Percentiles rank a stretch among this genome's conserved stretches.
Evolutionary conservation across 768 basidiomycete species (phyloP).

Genomic region (Grammothele lineata): DNA sequence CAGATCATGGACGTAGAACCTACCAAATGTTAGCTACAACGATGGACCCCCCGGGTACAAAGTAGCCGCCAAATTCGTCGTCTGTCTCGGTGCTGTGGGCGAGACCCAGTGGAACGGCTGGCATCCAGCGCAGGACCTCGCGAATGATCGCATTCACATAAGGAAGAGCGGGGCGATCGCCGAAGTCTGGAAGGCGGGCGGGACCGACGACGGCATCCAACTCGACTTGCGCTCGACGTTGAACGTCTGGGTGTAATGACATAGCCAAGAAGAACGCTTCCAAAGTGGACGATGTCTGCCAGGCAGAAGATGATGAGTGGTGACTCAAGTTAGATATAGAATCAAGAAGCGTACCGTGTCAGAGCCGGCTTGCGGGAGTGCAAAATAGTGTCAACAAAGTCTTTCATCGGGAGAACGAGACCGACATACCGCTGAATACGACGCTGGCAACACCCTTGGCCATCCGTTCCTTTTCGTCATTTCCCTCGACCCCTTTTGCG

Average conservation of each 20-base stretch:
- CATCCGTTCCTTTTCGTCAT: too few relatives aligned
- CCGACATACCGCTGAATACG: too few relatives aligned
- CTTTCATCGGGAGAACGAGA: too few relatives aligned
- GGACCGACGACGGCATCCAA: not conserved
- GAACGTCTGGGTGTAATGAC: not conserved
- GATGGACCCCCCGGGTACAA: constrained; percentile 29
- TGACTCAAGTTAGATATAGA: too few relatives aligned
- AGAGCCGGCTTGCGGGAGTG: too few relatives aligned
- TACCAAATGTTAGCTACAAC: constrained; percentile 16
- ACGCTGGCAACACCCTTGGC: too few relatives aligned
- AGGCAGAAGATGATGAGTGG: too few relatives aligned
- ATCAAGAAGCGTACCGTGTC: too few relatives aligned
- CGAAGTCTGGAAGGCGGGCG: not conserved
- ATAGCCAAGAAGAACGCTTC: not conserved
- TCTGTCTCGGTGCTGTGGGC: constrained; percentile 33
- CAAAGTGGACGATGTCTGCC: too few relatives aligned
- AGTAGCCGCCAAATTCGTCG: constrained; percentile 35
- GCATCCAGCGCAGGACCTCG: constrained; percentile 13
- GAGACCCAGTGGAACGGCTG: constrained; percentile 8
- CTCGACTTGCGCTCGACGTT: not conserved
- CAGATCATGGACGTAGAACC: not conserved
- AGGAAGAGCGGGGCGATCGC: constrained; percentile 1
- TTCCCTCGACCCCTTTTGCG: too few relatives aligned
- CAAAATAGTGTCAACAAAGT: too few relatives aligned
- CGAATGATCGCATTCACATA: constrained; percentile 15